Percentiles rank a stretch among this genome's conserved stretches.
Conservation (phyloP, 1,284 basidiomycete species). For the Rhizoctonia solani region DNA sequence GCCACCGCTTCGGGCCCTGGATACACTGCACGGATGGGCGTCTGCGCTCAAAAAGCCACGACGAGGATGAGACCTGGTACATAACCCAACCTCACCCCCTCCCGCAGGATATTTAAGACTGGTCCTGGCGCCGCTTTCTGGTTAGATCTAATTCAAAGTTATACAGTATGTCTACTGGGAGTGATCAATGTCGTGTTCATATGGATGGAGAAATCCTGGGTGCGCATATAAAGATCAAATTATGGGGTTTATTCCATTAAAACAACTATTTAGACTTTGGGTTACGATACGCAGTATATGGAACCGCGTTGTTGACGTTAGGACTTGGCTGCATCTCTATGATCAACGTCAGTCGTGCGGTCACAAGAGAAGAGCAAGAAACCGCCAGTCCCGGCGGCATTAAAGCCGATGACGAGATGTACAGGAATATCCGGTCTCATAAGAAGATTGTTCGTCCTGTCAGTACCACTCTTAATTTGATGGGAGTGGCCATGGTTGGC, state of each 20-base stretch:
- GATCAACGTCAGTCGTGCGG: neutral
- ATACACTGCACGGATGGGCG: too few relatives aligned
- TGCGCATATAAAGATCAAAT: neutral
- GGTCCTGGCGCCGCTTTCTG: too few relatives aligned
- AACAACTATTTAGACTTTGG: conserved; percentile 2
- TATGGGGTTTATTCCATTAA: neutral
- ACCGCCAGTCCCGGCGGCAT: neutral
- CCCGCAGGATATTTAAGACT: too few relatives aligned
- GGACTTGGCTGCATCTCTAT: conserved; percentile 8
- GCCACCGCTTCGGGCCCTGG: too few relatives aligned
- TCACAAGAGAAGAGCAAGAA: neutral
- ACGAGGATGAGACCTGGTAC: too few relatives aligned
- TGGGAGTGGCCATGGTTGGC: conserved; percentile 17
- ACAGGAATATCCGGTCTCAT: conserved; percentile 11
- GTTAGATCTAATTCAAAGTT: neutral
- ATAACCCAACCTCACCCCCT: too few relatives aligned
- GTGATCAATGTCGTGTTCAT: neutral
- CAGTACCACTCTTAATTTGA: conserved; percentile 21
- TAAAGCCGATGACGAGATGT: conserved; percentile 24
- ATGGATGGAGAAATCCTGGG: conserved; percentile 29
- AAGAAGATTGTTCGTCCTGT: conserved; percentile 28
- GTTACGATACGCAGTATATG: conserved; percentile 27
- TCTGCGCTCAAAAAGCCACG: too few relatives aligned
- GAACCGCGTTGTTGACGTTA: conserved; percentile 6
- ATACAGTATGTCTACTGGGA: neutral